Percentiles rank a stretch among this genome's conserved stretches.
phyloP scores from a whole-genome alignment of 2,329 filamentous ascomycete genomes.

The Trichoderma asperellum region DNA sequence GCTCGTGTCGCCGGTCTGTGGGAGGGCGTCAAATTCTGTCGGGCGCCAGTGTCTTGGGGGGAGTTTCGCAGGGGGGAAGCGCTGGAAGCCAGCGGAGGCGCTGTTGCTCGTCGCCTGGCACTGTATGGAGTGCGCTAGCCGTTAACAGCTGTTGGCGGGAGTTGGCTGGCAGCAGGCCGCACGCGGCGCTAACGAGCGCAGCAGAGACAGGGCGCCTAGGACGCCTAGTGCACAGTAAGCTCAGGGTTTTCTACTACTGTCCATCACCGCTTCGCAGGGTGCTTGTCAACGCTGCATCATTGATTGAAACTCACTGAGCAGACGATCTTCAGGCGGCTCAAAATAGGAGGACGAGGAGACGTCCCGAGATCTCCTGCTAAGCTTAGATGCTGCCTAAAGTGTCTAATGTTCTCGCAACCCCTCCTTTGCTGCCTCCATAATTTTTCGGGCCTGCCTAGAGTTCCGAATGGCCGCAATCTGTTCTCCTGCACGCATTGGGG shows the following conservation, averaged over 20 bases:
- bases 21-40: constrained; percentile 43
- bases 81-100: constrained; percentile 25
- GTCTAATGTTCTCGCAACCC: background rate
- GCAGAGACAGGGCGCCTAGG: background rate
- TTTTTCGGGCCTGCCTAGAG: background rate
- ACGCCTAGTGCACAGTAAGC: constrained; percentile 7
- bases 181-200: constrained; percentile 17
- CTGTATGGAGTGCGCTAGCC: constrained; percentile 21
- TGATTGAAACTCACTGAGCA: background rate
- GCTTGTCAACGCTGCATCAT: constrained; percentile 16
- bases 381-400: background rate
- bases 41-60: constrained; percentile 33
- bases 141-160: constrained; percentile 25
- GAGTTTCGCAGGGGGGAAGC: constrained; percentile 26
- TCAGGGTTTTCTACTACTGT: background rate
- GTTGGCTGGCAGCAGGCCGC: constrained; percentile 9
- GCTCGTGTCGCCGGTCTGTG: constrained; percentile 39
- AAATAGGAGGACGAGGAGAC: background rate
- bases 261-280: constrained; percentile 17
- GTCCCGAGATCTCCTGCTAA: background rate
- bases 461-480: constrained; percentile 4
- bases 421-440: background rate
- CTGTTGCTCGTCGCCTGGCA: constrained; percentile 15
- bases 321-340: background rate
- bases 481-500: constrained; percentile 9